Evolutionary conservation across 805 yeast genomes (phyloP).

Genomic region (Danielia oregonensis): DNA sequence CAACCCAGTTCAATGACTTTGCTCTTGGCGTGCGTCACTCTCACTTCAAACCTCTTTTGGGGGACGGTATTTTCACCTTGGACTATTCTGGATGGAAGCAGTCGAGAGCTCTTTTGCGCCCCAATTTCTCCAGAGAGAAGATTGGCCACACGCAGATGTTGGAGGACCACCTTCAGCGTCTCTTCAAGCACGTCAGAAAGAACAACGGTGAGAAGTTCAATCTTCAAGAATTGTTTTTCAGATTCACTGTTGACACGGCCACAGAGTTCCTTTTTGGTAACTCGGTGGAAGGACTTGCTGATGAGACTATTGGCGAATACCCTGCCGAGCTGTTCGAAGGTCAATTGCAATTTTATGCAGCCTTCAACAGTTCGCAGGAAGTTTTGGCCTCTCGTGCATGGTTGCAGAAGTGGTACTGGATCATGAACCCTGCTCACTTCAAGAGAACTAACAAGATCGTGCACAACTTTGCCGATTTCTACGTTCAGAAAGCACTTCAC

Average conservation of each 20-base stretch:
- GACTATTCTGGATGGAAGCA: constrained; percentile 40
- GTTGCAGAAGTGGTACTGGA: constrained; percentile 9
- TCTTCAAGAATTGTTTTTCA: constrained; percentile 13
- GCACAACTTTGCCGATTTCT: constrained; percentile 9
- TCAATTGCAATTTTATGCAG: constrained; percentile 5
- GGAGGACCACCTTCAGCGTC: constrained; percentile 28
- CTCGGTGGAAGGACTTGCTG: constrained; percentile 6
- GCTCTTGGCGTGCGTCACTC: constrained; percentile 30
- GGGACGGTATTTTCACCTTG: constrained; percentile 37
- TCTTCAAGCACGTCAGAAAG: constrained; percentile 21
- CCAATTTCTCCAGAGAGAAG: constrained; percentile 37
- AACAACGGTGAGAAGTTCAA: constrained; percentile 10
- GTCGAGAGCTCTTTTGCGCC: constrained; percentile 34
- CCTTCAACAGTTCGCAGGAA: constrained; percentile 10
- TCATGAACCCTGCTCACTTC: constrained; percentile 3
- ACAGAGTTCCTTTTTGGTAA: constrained; percentile 15
- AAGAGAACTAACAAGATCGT: constrained; percentile 4
- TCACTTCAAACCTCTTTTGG: constrained; percentile 30
- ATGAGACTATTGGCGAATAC: constrained; percentile 3
- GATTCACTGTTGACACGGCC: constrained; percentile 13
- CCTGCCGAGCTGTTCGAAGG: constrained; percentile 10
- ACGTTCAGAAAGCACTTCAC: constrained; percentile 6
- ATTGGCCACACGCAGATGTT: constrained; percentile 31
- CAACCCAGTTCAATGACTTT: constrained; percentile 37
- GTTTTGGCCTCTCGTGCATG: constrained; percentile 8